Base-by-base conservation (phyloP, 257 asterid species). In the Dorcoceras hygrometricum region DNA sequence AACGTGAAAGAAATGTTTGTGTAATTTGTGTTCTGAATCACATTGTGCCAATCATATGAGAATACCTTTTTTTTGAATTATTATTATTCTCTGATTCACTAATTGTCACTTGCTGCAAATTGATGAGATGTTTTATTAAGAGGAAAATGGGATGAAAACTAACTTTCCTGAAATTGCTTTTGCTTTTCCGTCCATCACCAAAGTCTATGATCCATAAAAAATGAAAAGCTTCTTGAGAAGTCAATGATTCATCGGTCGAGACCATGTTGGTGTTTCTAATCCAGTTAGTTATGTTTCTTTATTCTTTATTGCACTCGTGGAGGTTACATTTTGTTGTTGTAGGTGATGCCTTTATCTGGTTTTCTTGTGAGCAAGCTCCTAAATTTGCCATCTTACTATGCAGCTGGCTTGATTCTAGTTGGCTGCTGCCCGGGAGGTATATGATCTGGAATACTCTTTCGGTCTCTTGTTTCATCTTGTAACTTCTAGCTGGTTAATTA, bases 351-450 rank as follows among this genome's bases (percentile, higher is more conserved):
- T 9, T 77, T 89, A 75, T 85, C 98, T 27, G 97, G 78, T 59
- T 91, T 58, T 76, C 82, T 84, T 54, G 84, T 91, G 77, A 91
- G 98, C 84, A 89, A 79, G 85, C 96, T 91, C 76, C 76, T 91
- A 73, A 80, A 80, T 63, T 79, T 91, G 82, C 98, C 98, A 50
- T 82, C 98, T 57, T 70, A 89, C 75, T 91, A 89, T 64, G 98
- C 98, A 57, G 98, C 97, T 26, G 96, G 98, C 72, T 77, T 91
- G 56, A 91, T 89, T 68, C 82, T 91, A 74, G 97, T 91, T 20
- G 96, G 93, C 63, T 91, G 96, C 77, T 91, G 98, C 72, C 98
- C 98, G 14, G 98, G 97, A 79, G 98, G 98, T 89, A 77, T 31
- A 65, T n/a, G 23, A 25, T 62, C 34, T 63, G 14, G 7, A 51